Base-by-base conservation (phyloP, 2,329 filamentous ascomycete species). In the Arthrobotrys sphaeroides region DNA sequence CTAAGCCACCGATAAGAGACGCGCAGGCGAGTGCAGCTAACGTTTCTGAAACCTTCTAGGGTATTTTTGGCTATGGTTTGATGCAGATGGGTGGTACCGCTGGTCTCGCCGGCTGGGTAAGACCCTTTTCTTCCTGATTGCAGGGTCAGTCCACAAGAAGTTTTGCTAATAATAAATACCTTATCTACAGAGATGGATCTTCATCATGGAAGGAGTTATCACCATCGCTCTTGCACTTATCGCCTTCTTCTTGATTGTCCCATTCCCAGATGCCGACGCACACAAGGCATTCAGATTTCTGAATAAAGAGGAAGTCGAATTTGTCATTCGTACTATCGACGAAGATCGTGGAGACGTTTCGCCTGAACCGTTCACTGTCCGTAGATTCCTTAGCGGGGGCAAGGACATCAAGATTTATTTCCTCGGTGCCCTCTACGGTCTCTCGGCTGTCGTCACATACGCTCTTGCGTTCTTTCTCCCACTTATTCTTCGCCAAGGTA, bases 401-500 rank as follows among this genome's bases (percentile, higher is more conserved):
- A 3, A 74, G 7, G 20, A 66, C 51, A 61, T 66, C 40, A 67
- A 78, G 40, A 33, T 69, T 45, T 67, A 47, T 20, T 65, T 43
- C 57, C 77, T 89, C 78, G 87, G 85, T 61, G 78, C 88, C 77
- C 84, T 89, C 78, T 87, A 87, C 80, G 88, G 88, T 83, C 88
- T 87, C 81, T 87, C 88, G 0, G 93, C 91, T 0, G 91, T 90
- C 10, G 87, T 91, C 57, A 86, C 87, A 0, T 95, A 95, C 81
- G 88, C 91, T 0, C 86, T 95, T 9, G 90, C 91, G 0, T 94
- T 91, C 82, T 94, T 94, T 80, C 83, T 94, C 1, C 91, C 92
- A 3, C 88, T 94, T 79, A 91, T 95, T 78, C 87, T 96, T 2
- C 80, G 82, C 16, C 85, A 85, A n/a, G 67, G 67, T 72, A 87